Conservation (phyloP, 2,329 filamentous ascomycete species). For the Zasmidium cellare region DNA sequence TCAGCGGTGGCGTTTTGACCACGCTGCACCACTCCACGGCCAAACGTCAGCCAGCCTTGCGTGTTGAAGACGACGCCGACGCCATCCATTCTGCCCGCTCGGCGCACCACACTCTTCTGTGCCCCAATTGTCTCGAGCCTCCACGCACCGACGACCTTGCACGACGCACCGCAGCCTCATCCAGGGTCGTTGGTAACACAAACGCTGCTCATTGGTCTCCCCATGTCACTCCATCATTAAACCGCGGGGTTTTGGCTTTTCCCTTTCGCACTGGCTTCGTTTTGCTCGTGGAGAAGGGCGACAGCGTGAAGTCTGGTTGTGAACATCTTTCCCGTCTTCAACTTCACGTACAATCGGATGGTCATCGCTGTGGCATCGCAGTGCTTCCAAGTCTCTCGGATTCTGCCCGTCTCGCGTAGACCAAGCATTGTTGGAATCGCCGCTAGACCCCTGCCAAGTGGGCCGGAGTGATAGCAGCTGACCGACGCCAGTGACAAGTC, state of each 20-base stretch:
- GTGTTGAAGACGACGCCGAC: background rate
- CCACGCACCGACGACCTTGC: background rate
- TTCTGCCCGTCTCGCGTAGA: too few species aligned
- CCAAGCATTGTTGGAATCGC: background rate
- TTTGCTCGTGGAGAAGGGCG: background rate
- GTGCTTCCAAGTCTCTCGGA: too few species aligned
- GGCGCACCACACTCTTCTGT: background rate
- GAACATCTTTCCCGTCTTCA: background rate
- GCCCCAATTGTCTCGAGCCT: background rate
- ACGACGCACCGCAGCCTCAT: background rate
- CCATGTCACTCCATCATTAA: background rate
- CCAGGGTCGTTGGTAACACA: background rate
- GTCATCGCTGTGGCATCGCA: too few species aligned
- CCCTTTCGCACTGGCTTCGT: background rate
- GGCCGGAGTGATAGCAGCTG: background rate
- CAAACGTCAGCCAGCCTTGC: background rate
- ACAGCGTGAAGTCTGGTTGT: background rate
- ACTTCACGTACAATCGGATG: too few species aligned
- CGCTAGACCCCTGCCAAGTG: background rate
- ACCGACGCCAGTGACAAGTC: background rate
- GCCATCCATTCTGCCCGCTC: background rate
- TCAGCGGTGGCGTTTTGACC: background rate
- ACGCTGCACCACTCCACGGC: background rate
- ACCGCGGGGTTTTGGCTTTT: background rate
- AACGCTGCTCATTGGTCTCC: background rate